Conservation (phyloP, 208 protist genomes). For the Acanthamoeba sp. region DNA sequence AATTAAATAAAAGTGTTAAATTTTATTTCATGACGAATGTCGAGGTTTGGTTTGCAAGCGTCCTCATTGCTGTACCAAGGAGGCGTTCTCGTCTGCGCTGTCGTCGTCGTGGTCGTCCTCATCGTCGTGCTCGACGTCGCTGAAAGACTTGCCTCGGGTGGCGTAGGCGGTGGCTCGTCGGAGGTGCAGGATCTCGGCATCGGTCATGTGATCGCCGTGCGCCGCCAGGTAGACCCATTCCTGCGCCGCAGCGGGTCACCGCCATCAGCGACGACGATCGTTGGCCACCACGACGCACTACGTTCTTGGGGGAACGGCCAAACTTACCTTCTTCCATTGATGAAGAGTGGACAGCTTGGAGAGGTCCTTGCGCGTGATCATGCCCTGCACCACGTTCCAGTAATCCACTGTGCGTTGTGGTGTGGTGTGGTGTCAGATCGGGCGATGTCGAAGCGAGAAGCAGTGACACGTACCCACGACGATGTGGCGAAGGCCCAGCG, state of each 20-base stretch:
- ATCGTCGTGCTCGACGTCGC: neutral
- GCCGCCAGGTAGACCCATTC: constrained; percentile 6
- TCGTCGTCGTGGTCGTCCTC: neutral
- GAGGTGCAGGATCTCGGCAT: neutral
- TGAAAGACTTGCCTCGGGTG: neutral
- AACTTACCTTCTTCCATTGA: constrained; percentile 27
- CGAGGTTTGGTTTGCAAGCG: too few relatives aligned
- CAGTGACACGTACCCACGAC: neutral
- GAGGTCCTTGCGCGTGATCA: constrained; percentile 57
- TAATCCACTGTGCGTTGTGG: neutral
- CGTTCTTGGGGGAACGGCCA: neutral
- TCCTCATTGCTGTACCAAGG: neutral
- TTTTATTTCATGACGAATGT: too few relatives aligned
- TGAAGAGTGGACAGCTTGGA: constrained; percentile 34
- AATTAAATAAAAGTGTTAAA: too few relatives aligned
- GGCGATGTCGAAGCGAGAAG: neutral
- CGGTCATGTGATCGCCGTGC: neutral
- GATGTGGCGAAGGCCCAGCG: constrained; percentile 25
- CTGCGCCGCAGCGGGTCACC: neutral
- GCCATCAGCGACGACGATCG: too few relatives aligned
- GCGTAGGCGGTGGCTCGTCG: neutral
- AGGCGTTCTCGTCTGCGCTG: neutral
- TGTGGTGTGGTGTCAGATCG: neutral
- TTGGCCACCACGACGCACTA: neutral
- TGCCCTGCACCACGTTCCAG: constrained; percentile 15